A percentile compares a stretch with the other conserved stretches of the same genome.
phyloP scores from a whole-genome alignment of 139 green algal genomes.

The Closterium sp. region DNA sequence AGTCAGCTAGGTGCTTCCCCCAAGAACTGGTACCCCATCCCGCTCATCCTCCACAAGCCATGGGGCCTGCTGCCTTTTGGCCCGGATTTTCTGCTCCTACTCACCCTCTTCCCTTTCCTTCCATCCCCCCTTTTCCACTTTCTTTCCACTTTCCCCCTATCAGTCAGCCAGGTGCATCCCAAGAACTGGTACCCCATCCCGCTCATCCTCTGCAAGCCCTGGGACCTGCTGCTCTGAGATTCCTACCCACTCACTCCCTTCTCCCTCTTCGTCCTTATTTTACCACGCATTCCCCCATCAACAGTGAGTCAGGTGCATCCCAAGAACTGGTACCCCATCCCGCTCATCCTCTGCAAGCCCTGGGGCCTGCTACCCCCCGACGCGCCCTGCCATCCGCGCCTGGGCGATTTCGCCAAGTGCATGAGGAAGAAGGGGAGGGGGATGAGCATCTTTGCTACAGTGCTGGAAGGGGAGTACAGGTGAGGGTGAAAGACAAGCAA shows the following conservation, averaged over 20 bases:
- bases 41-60: conserved; percentile 41
- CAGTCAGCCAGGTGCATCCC: neutral
- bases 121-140: too few relatives aligned
- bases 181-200: conserved; percentile 57
- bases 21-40: conserved; percentile 46
- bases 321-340: conserved; percentile 58
- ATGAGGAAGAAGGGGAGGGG: conserved; percentile 54
- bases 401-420: conserved; percentile 55
- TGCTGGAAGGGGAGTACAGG: conserved; percentile 47
- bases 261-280: neutral
- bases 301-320: conserved; percentile 49
- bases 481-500: too few relatives aligned
- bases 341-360: conserved; percentile 55
- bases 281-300: neutral
- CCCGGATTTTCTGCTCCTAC: too few relatives aligned
- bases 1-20: too few relatives aligned
- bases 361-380: conserved; percentile 51
- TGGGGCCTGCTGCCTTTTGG: conserved; percentile 19
- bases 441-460: conserved; percentile 47
- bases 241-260: neutral
- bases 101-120: too few relatives aligned
- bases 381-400: conserved; percentile 51
- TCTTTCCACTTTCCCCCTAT: too few relatives aligned
- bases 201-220: conserved; percentile 54
- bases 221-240: neutral